These are phyloP conservation scores for Phytopythium vexans DNA, from an alignment of 352 stramenopile species.

Conservation along the genomic window DNA sequence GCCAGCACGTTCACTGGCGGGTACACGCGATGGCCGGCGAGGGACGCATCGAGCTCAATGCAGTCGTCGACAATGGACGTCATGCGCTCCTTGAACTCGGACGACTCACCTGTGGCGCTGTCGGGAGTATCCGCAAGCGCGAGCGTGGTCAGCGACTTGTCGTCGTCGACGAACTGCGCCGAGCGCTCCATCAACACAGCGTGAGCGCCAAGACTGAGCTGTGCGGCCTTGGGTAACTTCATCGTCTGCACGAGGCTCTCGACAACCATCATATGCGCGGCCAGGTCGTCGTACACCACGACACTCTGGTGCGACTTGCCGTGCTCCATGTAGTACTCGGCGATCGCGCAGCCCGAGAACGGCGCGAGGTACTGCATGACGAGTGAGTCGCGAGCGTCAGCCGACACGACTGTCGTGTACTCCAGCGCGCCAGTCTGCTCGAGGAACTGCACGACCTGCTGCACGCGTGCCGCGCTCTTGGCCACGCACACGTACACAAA, in stretches of 20 bases:
- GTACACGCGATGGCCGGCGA: slow-evolving; percentile 55
- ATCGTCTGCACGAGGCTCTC: slow-evolving; percentile 73
- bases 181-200: slow-evolving; percentile 78
- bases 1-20: slow-evolving; percentile 67
- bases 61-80: slow-evolving; percentile 73
- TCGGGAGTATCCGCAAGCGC: slow-evolving; percentile 67
- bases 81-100: slow-evolving; percentile 63
- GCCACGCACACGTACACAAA: slow-evolving; percentile 76
- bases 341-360: slow-evolving; percentile 74
- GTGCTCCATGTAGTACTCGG: slow-evolving; percentile 65
- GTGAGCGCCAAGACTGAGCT: slow-evolving; percentile 65
- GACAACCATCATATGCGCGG: slow-evolving; percentile 67
- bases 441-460: slow-evolving; percentile 64
- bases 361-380: slow-evolving; percentile 80
- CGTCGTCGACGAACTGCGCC: slow-evolving; percentile 47
- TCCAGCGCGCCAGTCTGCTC: slow-evolving; percentile 32
- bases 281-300: slow-evolving; percentile 79
- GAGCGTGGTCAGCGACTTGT: slow-evolving; percentile 60
- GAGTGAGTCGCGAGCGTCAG: slow-evolving; percentile 59
- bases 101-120: slow-evolving; percentile 32
- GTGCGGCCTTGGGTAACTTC: slow-evolving; percentile 51
- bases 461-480: slow-evolving; percentile 53
- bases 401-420: slow-evolving; percentile 67
- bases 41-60: slow-evolving; percentile 41
- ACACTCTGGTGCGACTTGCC: slow-evolving; percentile 48